A percentile compares a stretch with the other conserved stretches of the same genome.
Evolutionary conservation across 2,329 filamentous ascomycete genomes (phyloP).

Genomic region (Graphiopsis chlorocephala): DNA sequence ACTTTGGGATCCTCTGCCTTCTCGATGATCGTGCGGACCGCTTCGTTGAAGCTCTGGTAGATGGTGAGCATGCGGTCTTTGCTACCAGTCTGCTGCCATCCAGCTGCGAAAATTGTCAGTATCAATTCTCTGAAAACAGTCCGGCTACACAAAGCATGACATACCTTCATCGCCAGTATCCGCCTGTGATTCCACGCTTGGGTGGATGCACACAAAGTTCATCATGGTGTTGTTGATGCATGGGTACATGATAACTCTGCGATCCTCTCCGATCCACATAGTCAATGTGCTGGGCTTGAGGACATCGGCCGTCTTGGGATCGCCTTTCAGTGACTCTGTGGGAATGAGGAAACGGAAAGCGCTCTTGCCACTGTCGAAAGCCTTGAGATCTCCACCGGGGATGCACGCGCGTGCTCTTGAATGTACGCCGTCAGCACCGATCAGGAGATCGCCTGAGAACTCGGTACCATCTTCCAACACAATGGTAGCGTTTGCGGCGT

Average conservation of each 20-base stretch:
- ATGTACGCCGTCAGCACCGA: slow-evolving; percentile 36
- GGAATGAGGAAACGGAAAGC: slow-evolving; percentile 58
- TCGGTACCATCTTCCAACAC: slow-evolving; percentile 28
- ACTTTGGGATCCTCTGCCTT: slow-evolving; percentile 41
- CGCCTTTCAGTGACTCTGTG: slow-evolving; percentile 41
- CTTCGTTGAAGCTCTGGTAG: slow-evolving; percentile 38
- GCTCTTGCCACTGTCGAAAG: slow-evolving; percentile 48
- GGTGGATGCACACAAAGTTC: slow-evolving; percentile 47
- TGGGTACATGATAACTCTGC: slow-evolving; percentile 49
- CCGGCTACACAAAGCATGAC: not conserved
- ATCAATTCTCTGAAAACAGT: not conserved
- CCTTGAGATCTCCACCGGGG: slow-evolving; percentile 24
- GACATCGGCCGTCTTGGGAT: slow-evolving; percentile 36
- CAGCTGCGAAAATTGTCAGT: slow-evolving; percentile 16
- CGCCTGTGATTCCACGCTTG: slow-evolving; percentile 31
- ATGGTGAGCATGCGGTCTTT: slow-evolving; percentile 41
- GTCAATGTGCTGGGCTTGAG: slow-evolving; percentile 37
- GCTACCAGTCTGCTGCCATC: slow-evolving; percentile 40
- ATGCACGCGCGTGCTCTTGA: slow-evolving; percentile 26
- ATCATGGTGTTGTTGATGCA: slow-evolving; percentile 46
- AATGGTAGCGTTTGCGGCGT: slow-evolving; percentile 26
- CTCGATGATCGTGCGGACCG: slow-evolving; percentile 36
- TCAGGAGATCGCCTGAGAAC: slow-evolving; percentile 29
- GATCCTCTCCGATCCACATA: slow-evolving; percentile 45
- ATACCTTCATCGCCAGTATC: slow-evolving; percentile 19